A percentile compares a stretch with the other conserved stretches of the same genome.
Conservation (phyloP, 768 basidiomycete genomes). For the Clavaria fumosa region DNA sequence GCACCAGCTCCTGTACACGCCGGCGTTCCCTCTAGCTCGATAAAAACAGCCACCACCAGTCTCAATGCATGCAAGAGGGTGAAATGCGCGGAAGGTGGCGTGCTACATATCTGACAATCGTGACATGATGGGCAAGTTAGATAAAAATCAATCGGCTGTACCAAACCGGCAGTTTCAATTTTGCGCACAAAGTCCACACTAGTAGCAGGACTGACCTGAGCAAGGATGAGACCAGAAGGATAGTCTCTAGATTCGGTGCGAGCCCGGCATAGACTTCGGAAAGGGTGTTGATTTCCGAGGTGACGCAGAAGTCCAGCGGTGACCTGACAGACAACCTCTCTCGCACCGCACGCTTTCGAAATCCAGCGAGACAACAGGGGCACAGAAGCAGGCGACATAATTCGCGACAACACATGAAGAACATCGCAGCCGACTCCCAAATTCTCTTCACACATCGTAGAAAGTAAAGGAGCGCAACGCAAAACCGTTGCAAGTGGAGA, state of each 20-base stretch:
- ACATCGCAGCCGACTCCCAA: too few relatives aligned
- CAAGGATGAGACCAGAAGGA: slow-evolving; percentile 22
- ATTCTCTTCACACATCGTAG: slow-evolving; percentile 1
- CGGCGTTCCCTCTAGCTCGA: slow-evolving; percentile 18
- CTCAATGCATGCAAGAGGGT: slow-evolving; percentile 27
- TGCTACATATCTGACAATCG: slow-evolving; percentile 14
- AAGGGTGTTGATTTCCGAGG: too few relatives aligned
- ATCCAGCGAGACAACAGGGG: slow-evolving; percentile 21
- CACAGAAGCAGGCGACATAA: slow-evolving; percentile 23
- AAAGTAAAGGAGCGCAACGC: background rate
- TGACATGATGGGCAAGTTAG: slow-evolving; percentile 23
- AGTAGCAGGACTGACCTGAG: slow-evolving; percentile 28
- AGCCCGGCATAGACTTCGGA: slow-evolving; percentile 12
- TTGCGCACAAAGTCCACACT: slow-evolving; percentile 7
- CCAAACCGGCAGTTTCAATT: slow-evolving; percentile 1
- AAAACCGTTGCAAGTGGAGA: slow-evolving; percentile 13
- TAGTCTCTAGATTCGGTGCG: slow-evolving; percentile 17
- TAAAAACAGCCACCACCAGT: slow-evolving; percentile 25
- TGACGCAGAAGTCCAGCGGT: too few relatives aligned
- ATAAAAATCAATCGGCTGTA: slow-evolving; percentile 38
- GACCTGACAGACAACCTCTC: too few relatives aligned
- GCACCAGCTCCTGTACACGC: background rate
- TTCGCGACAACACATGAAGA: too few relatives aligned
- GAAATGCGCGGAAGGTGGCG: slow-evolving; percentile 17
- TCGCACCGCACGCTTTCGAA: too few relatives aligned